Conservation (phyloP, 192 early-diverging fungal genomes). For the Mortierella antarctica region DNA sequence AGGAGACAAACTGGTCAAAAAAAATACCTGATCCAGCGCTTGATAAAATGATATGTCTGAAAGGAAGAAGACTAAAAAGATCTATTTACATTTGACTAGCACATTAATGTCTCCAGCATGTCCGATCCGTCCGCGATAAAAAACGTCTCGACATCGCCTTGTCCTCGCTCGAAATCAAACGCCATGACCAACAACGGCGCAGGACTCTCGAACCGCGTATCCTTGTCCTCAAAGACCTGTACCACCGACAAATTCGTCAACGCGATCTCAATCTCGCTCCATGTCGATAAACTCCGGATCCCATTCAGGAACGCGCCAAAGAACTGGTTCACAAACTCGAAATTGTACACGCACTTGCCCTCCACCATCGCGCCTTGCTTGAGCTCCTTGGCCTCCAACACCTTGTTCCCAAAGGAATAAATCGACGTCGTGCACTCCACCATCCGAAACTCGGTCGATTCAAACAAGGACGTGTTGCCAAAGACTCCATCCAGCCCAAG, state of each 20-base stretch:
- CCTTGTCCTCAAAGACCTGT: constrained; percentile 60
- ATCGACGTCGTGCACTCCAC: constrained; percentile 65
- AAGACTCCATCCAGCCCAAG: constrained; percentile 54
- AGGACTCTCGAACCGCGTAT: constrained; percentile 34
- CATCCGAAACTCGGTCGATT: constrained; percentile 57
- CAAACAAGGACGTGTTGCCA: constrained; percentile 62
- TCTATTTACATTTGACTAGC: neutral
- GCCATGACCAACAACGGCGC: constrained; percentile 56
- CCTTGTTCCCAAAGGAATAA: constrained; percentile 62
- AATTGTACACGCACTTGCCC: constrained; percentile 62
- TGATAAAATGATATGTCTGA: neutral
- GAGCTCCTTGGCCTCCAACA: constrained; percentile 61
- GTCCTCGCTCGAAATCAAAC: constrained; percentile 65
- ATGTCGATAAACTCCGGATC: constrained; percentile 54
- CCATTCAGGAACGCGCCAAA: constrained; percentile 67
- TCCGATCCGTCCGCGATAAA: constrained; percentile 54
- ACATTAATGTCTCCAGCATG: constrained; percentile 39
- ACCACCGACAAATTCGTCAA: constrained; percentile 63
- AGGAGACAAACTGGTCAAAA: no score
- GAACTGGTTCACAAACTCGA: constrained; percentile 67
- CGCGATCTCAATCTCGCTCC: constrained; percentile 65
- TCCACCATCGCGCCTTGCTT: constrained; percentile 57
- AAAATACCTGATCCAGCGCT: neutral
- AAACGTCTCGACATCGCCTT: constrained; percentile 60
- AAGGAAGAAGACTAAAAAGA: neutral